Percentiles rank a stretch among this genome's conserved stretches.
Conservation (phyloP, 352 stramenopile genomes). For the Aphanomyces astaci region DNA sequence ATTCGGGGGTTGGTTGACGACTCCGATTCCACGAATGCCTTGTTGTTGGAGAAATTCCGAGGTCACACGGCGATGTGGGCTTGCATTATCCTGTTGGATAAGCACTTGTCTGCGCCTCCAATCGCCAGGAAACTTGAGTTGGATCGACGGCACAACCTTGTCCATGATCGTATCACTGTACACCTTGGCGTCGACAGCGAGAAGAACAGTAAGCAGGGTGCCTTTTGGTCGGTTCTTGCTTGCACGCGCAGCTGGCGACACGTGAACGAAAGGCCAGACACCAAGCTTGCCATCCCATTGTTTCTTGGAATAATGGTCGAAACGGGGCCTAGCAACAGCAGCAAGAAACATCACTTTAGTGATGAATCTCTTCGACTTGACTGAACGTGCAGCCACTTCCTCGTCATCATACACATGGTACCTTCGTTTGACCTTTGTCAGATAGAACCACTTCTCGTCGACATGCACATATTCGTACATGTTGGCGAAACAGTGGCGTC, state of each 20-base stretch:
- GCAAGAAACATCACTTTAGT: slow-evolving; percentile 1
- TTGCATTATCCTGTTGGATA: too few species aligned
- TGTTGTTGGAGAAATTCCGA: too few species aligned
- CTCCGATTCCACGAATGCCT: neutral
- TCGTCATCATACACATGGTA: neutral
- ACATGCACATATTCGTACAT: neutral
- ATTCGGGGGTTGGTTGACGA: neutral
- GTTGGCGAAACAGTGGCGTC: neutral
- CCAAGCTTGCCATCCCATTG: neutral
- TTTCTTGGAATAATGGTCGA: neutral
- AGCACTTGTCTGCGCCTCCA: too few species aligned
- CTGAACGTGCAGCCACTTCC: neutral
- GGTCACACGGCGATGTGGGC: too few species aligned
- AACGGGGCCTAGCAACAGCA: neutral
- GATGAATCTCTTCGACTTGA: neutral
- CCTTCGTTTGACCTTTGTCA: too few species aligned
- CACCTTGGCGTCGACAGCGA: neutral
- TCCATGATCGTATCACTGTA: neutral
- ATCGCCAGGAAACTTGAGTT: too few species aligned
- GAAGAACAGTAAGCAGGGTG: neutral
- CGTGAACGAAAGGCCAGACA: neutral
- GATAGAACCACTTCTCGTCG: too few species aligned
- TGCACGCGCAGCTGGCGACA: neutral
- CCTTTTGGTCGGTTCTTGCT: neutral
- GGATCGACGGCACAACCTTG: too few species aligned